Base-by-base conservation (phyloP, 345 rosid species). In the Eucalyptus viminalis region DNA sequence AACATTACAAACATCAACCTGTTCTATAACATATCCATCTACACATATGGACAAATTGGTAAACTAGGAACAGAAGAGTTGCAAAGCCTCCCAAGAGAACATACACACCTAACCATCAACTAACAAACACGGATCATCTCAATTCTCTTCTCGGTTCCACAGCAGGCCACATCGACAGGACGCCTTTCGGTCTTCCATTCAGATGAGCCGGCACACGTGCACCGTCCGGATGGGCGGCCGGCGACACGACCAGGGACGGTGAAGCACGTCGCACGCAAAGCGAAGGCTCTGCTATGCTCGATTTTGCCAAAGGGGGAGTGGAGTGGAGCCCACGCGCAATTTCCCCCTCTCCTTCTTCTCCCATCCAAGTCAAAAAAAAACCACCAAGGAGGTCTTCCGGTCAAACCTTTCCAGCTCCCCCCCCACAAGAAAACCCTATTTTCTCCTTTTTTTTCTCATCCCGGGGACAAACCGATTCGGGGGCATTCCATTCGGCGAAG, bases 401-500 rank as follows among this genome's bases (percentile, higher is more conserved):
- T 65, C 76, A n/a, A 65, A 65, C 19, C 76, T 14, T n/a, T 65
- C 76, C 76, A 60, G 14, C 69, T 65, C 37, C 76, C 8, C 69
- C 2, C 14, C 25, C 49, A 3, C 1, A 9, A 9, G 10, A 25
- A 58, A 13, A 1, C 0, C 16, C 16, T 1, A 3, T 11, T 11
- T 24, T 24, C 6, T 5, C 13, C 4, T n/a, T n/a, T 2, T 29
- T 62, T 14, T 4, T 7, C 37, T 65, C 37, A 0, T 15, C 15
- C 37, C 4, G 69, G 69, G 69, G 69, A 7, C 69, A 62, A 62
- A 62, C 16, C 69, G 31, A 27, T 62, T 13, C 69, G 69, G 31
- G 69, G 62, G 62, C 6, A 4, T 24, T 22, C 29, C 44, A 10
- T 72, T 76, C 43, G 83, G 47, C 47, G 29, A 40, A 76, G 62